These are phyloP conservation scores for Ogataea hybrid DNA, from an alignment of 1,139 yeast species.

Conservation along the genomic window DNA sequence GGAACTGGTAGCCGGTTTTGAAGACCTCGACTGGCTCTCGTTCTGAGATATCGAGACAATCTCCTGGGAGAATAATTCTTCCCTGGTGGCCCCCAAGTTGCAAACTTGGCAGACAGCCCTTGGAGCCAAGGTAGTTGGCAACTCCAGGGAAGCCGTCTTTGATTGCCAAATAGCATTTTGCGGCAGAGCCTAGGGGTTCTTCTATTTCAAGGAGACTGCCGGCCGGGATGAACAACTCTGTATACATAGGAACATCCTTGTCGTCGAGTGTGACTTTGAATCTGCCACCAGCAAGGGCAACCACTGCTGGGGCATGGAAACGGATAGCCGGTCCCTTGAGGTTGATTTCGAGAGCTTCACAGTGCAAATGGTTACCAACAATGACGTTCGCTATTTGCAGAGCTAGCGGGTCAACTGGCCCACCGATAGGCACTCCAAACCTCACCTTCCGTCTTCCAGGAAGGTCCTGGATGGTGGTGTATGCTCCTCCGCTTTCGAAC, in stretches of 20 bases:
- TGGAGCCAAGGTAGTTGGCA: constrained; percentile 37
- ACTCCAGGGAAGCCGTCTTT: constrained; percentile 39
- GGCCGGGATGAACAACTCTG: constrained; percentile 32
- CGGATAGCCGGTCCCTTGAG: constrained; percentile 35
- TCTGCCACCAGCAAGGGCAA: constrained; percentile 33
- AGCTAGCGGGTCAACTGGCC: constrained; percentile 36
- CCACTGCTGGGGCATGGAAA: constrained; percentile 32
- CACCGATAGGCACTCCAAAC: constrained; percentile 37
- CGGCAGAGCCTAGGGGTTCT: constrained; percentile 29
- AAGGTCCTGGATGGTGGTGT: constrained; percentile 37
- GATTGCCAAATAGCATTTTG: constrained; percentile 35
- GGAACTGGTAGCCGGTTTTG: constrained; percentile 27
- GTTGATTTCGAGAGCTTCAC: constrained; percentile 35
- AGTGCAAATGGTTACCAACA: constrained; percentile 32
- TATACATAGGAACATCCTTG: constrained; percentile 31
- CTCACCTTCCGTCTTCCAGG: constrained; percentile 33
- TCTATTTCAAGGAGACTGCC: constrained; percentile 34
- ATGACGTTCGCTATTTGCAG: constrained; percentile 37
- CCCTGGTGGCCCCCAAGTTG: constrained; percentile 40
- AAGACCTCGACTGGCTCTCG: constrained; percentile 11
- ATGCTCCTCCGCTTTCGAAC: constrained; percentile 35
- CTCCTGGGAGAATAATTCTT: constrained; percentile 36
- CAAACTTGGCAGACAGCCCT: constrained; percentile 37
- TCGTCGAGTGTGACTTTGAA: constrained; percentile 32
- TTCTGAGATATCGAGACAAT: constrained; percentile 30